Evolutionary conservation across 306 rosid species (phyloP), one percentile per base, ranked within the genome.

Genomic region (Vachellia collinsii): DNA sequence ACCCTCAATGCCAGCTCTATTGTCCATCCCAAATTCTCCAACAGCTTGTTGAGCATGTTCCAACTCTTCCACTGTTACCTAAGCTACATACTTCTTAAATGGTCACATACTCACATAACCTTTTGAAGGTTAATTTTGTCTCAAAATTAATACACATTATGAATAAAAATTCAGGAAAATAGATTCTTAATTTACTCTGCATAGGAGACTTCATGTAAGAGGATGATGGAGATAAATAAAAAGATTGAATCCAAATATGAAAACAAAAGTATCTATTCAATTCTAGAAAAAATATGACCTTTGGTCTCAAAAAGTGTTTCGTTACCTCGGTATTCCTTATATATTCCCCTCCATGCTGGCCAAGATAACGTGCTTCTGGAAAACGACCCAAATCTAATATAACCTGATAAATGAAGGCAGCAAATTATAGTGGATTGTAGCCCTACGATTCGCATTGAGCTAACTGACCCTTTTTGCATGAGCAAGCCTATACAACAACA

Each of bases 1-100:
- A 71, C 95, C 95, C 75, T 87, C 93, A 59, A 91, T 91, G 77
- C 95, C 95, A 70, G 93, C 95, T 83, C 95, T 87, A 75, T 91
- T 91, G 82, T 91, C 91, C 64, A 75, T 82, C 48, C 94, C 94
- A 84, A 91, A 91, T 56, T 89, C 90, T 59, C 92, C 93, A 79
- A 91, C 85, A n/a, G 89, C 90, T 70, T 85, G 80, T 81, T 84
- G 80, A 81, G 95, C 90, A 79, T 83, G 72, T 76, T 91, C 90
- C 90, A 91, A 83, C 86, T 91, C 95, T 82, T 81, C 76, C 83
- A 74, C 76, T 10, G 95, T 87, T 64, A 91, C 91, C 95, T 91
- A 81, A 70, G 54, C 88, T 81, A 88, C 37, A 66, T 78, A 81
- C 59, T 72, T 53, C 56, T 79, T 69, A 47, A 74, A 29, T 41